A percentile compares a stretch with the other conserved stretches of the same genome.
phyloP scores from a whole-genome alignment of 2,329 filamentous ascomycete species.

The Onygenales sp. region DNA sequence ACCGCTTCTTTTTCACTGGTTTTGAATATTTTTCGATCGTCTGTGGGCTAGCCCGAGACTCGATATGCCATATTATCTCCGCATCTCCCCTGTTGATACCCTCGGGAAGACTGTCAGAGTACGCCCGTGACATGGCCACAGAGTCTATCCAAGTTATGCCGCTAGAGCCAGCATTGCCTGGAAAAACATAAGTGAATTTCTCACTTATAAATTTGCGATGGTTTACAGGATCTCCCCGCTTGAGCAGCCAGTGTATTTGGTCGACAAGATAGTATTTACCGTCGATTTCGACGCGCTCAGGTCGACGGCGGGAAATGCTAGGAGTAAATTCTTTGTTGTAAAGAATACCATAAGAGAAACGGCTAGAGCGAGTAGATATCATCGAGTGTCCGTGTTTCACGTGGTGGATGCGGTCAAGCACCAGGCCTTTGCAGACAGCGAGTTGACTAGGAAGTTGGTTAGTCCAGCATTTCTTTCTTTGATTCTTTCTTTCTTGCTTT shows the following conservation, averaged over 20 bases:
- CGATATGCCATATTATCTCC: neutral
- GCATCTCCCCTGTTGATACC: neutral
- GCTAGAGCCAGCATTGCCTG: neutral
- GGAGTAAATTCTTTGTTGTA: neutral
- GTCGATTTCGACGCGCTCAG: neutral
- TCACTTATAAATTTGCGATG: neutral
- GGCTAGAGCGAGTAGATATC: neutral
- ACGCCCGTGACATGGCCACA: neutral
- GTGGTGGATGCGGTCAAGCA: constrained; percentile 3
- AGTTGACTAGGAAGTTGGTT: constrained; percentile 1
- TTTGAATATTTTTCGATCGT: neutral
- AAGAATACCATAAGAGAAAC: constrained; percentile 1
- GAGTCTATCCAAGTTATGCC: neutral
- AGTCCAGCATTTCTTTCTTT: neutral
- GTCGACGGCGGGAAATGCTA: neutral
- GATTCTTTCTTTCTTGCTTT: no score
- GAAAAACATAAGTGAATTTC: neutral
- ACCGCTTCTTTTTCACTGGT: neutral
- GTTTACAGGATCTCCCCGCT: neutral
- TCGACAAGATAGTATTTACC: neutral
- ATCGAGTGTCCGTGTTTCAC: neutral
- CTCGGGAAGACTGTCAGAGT: neutral
- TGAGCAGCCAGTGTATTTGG: constrained; percentile 1
- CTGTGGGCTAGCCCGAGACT: neutral
- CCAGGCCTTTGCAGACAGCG: constrained; percentile 2